A percentile compares a stretch with the other conserved stretches of the same genome.
These are phyloP conservation scores for Planoprotostelium fungivorum DNA, from an alignment of 78 protist genomes.

Conservation along the genomic window DNA sequence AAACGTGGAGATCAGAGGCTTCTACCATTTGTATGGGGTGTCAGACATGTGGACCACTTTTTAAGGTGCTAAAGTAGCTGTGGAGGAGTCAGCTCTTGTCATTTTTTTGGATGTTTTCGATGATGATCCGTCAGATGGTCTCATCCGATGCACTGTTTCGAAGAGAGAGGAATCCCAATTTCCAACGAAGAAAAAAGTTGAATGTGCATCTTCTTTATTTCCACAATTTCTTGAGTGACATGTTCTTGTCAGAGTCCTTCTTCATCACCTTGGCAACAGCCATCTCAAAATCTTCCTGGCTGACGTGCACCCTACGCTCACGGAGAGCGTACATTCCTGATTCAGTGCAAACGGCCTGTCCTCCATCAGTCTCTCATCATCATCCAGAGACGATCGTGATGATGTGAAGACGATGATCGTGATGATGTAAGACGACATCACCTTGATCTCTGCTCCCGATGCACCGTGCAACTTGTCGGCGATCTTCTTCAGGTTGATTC, in stretches of 20 bases:
- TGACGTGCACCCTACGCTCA: conserved; percentile 97
- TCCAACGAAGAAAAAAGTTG: neutral
- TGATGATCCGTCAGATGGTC: no score
- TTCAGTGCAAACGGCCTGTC: conserved; percentile 95
- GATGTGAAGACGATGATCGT: neutral
- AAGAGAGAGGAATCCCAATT: no score
- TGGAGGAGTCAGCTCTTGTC: no score
- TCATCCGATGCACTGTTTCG: no score
- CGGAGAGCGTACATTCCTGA: conserved; percentile 99
- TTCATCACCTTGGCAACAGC: conserved; percentile 98
- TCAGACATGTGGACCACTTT: no score
- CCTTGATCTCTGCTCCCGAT: conserved; percentile 98
- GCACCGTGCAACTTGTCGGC: conserved; percentile 88
- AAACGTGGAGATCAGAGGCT: no score
- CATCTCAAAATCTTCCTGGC: conserved; percentile 99
- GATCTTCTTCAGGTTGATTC: conserved; percentile 90
- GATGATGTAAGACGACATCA: neutral
- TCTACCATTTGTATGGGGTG: no score
- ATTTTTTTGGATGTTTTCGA: no score
- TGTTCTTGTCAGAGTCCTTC: conserved; percentile 94
- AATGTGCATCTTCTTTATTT: conserved; percentile 75
- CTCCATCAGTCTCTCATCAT: no score
- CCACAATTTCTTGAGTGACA: conserved; percentile 87
- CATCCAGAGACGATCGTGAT: no score
- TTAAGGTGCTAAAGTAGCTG: no score